Base-by-base conservation (phyloP, 768 basidiomycete species). In the Kwoniella sp. region DNA sequence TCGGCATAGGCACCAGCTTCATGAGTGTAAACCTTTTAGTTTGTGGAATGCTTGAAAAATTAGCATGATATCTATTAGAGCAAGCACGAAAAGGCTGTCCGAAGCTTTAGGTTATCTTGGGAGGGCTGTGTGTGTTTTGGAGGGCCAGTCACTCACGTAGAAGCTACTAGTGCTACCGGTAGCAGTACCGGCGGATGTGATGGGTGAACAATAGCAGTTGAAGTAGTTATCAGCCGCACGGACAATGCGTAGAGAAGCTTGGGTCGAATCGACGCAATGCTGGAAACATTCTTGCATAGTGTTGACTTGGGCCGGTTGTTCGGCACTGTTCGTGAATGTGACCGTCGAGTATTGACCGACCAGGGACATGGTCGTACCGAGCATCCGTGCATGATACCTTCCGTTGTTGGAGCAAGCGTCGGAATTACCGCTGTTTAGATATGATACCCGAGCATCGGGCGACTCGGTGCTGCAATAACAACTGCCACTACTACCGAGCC, bases 111-210 rank as follows among this genome's bases (percentile, higher is more conserved):
- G 22, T 7, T 19, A 7, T 22, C 8, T 47, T 7, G 19, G 19
- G 46, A 19, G 46, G 7, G 15, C 19, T 22, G 19, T n/a, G n/a
- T n/a, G n/a, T n/a, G n/a, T n/a, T n/a, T n/a, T n/a, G n/a, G n/a
- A n/a, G n/a, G n/a, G 46, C 22, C 46, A 47, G 19, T n/a, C 46
- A 47, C 46, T 47, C 46, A 47, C 46, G 46, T 47, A 47, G 46
- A 47, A 17, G 19, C 22, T 19, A 17, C 8, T 7, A 19, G 5
- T 47, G 46, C 7, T 33, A 47, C 8, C 19, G 19, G 46, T 22
- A 47, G 19, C 6, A 17, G 46, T 17, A 47, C 19, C 19, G 7
- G 22, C 19, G 19, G 8, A 7, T 17, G 19, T 19, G 46, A 22
- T 47, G 46, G 46, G 8, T 5, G 46, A 47, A 17, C 46, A 33